Conservation (phyloP, 208 protist genomes). For the Endotrypanum monterogeii region DNA sequence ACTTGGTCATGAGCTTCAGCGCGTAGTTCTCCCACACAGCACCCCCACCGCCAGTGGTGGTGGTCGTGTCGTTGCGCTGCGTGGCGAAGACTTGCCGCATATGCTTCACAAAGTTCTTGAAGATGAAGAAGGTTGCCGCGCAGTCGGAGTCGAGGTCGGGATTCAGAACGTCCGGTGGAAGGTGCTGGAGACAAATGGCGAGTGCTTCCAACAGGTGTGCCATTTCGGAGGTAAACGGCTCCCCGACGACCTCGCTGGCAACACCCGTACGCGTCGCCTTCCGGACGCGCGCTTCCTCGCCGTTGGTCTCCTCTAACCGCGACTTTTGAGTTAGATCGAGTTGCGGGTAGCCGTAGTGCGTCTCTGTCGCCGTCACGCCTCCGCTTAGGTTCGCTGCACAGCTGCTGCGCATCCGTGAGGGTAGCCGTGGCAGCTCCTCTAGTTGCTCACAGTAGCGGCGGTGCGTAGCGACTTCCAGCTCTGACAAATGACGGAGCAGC, state of each 20-base stretch:
- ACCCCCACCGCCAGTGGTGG: conserved; percentile 7
- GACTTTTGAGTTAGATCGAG: neutral
- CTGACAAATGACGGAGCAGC: conserved; percentile 61
- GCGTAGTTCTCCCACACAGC: conserved; percentile 79
- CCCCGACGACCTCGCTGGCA: conserved; percentile 26
- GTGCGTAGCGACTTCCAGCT: conserved; percentile 75
- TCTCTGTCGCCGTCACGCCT: conserved; percentile 2
- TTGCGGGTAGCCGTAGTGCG: conserved; percentile 13
- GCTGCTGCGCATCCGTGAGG: conserved; percentile 1
- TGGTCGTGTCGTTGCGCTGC: conserved; percentile 36
- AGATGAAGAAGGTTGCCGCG: conserved; percentile 87
- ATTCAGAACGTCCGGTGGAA: conserved; percentile 73
- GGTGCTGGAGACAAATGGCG: conserved; percentile 69
- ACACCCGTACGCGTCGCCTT: conserved; percentile 8
- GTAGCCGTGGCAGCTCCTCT: conserved; percentile 44
- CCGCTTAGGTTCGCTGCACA: neutral
- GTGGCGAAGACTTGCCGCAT: conserved; percentile 66
- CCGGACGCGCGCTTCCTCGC: conserved; percentile 14
- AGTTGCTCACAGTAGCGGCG: conserved; percentile 58
- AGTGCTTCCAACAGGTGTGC: conserved; percentile 73
- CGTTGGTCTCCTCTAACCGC: conserved; percentile 6
- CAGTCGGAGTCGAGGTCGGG: conserved; percentile 82
- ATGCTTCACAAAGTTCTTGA: conserved; percentile 81
- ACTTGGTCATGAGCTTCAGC: conserved; percentile 66
- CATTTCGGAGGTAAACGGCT: conserved; percentile 78